These are phyloP conservation scores for Cyclostephanos tholiformis DNA, from an alignment of 108 stramenopile species.

Conservation along the genomic window DNA sequence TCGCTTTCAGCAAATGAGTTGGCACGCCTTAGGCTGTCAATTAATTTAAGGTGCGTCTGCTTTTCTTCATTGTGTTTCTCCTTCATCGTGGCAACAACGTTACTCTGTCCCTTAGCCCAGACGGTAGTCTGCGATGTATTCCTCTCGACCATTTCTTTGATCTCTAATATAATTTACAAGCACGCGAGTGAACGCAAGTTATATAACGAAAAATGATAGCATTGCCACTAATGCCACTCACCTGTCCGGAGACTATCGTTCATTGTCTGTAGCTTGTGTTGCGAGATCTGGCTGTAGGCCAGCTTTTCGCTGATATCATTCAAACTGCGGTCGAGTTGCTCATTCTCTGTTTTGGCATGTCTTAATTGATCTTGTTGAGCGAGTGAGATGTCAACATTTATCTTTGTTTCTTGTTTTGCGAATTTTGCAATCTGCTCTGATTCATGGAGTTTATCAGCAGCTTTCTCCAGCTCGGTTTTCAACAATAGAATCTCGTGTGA, in stretches of 20 bases:
- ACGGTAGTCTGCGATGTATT: conserved; percentile 4
- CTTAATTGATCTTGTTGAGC: conserved; percentile 9
- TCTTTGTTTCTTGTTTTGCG: conserved; percentile 20
- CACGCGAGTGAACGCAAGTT: not conserved
- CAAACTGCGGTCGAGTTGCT: conserved; percentile 25
- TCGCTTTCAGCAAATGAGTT: conserved; percentile 31
- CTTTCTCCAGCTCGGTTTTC: conserved; percentile 26
- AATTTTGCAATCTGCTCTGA: conserved; percentile 9
- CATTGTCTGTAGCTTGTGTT: conserved; percentile 23
- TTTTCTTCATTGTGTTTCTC: conserved; percentile 16
- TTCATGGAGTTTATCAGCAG: conserved; percentile 14
- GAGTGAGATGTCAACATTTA: conserved; percentile 10
- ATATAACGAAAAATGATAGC: not conserved
- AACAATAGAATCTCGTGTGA: conserved; percentile 11
- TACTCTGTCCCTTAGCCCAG: conserved; percentile 20
- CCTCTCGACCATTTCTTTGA: conserved; percentile 20
- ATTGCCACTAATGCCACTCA: not conserved
- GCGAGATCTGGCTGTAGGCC: conserved; percentile 24
- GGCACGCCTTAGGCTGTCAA: conserved; percentile 26
- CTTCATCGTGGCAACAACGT: conserved; percentile 25
- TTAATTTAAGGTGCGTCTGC: conserved; percentile 13
- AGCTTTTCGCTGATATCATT: conserved; percentile 34
- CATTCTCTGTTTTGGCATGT: conserved; percentile 5
- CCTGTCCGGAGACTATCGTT: conserved; percentile 23
- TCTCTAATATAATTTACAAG: conserved; percentile 10